Percentiles rank a stretch among this genome's conserved stretches.
phyloP scores from a whole-genome alignment of 345 rosid species.

The Psidium friedrichsthalianum region DNA sequence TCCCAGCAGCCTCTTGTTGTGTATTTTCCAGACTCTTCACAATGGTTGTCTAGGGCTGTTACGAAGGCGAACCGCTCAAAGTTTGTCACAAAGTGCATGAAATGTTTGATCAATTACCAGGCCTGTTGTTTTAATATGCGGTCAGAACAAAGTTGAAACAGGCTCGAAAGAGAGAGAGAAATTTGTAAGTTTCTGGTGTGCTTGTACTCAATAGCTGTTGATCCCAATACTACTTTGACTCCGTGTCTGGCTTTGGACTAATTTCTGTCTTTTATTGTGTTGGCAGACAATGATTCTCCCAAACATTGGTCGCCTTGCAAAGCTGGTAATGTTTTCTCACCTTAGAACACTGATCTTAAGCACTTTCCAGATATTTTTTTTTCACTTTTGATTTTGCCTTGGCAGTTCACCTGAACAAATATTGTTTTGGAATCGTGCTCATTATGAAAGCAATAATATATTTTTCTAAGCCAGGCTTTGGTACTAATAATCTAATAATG shows the following conservation, averaged over 20 bases:
- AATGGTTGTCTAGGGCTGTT: conserved; percentile 91
- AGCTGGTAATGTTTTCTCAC: conserved; percentile 52
- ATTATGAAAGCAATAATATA: background rate
- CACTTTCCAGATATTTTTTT: background rate
- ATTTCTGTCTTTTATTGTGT: conserved; percentile 6
- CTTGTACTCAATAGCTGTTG: background rate
- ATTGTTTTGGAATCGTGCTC: background rate
- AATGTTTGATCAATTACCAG: conserved; percentile 67
- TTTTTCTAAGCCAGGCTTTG: background rate
- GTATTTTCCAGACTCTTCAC: conserved; percentile 84
- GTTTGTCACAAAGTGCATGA: conserved; percentile 65
- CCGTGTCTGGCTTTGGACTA: background rate
- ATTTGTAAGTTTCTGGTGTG: conserved; percentile 47
- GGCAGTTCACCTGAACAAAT: background rate
- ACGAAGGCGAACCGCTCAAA: conserved; percentile 61
- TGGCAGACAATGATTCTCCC: conserved; percentile 93
- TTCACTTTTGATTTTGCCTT: background rate
- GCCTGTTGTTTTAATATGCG: conserved; percentile 86
- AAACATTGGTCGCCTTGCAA: conserved; percentile 69
- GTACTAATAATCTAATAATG: background rate
- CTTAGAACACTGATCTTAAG: background rate
- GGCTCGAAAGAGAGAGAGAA: conserved; percentile 75
- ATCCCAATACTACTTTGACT: background rate
- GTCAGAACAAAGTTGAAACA: conserved; percentile 69
- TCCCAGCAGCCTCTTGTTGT: conserved; percentile 74